Percentiles rank a stretch among this genome's conserved stretches.
Conservation (phyloP, 768 basidiomycete species). For the Cantharellus anzutake region DNA sequence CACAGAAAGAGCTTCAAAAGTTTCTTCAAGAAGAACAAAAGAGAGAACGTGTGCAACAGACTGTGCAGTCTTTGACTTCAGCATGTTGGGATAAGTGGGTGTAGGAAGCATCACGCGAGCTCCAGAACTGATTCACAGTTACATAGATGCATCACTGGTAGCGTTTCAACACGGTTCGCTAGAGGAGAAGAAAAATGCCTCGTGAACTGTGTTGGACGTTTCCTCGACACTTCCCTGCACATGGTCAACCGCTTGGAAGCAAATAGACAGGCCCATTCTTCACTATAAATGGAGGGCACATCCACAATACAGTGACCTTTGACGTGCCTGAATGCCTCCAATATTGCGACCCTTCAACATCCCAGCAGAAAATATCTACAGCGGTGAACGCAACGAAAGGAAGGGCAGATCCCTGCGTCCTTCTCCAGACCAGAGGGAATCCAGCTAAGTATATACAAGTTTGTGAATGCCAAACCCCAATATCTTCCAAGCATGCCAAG, state of each 20-base stretch:
- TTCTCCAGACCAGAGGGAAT: too few relatives aligned
- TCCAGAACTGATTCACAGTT: neutral
- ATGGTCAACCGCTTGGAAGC: conserved; percentile 40
- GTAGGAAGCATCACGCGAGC: neutral
- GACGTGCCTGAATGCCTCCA: too few relatives aligned
- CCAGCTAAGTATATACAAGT: neutral
- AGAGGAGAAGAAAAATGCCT: conserved; percentile 66
- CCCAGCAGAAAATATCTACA: too few relatives aligned
- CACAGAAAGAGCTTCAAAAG: conserved; percentile 59
- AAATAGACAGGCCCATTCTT: conserved; percentile 6
- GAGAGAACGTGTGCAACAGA: conserved; percentile 51
- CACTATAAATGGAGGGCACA: too few relatives aligned
- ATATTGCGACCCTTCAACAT: too few relatives aligned
- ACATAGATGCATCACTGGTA: conserved; percentile 58
- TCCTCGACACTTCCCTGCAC: conserved; percentile 70
- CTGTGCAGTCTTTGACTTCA: conserved; percentile 25
- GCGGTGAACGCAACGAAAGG: too few relatives aligned
- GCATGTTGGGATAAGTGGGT: conserved; percentile 81
- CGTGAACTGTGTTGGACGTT: conserved; percentile 78
- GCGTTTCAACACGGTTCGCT: conserved; percentile 60
- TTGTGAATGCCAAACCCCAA: neutral
- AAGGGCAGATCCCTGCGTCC: too few relatives aligned
- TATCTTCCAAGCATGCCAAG: neutral
- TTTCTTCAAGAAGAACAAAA: conserved; percentile 67
- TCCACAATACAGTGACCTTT: too few relatives aligned